phyloP scores from a whole-genome alignment of 495 filamentous ascomycete genomes.

The Annulohypoxylon maeteangense region DNA sequence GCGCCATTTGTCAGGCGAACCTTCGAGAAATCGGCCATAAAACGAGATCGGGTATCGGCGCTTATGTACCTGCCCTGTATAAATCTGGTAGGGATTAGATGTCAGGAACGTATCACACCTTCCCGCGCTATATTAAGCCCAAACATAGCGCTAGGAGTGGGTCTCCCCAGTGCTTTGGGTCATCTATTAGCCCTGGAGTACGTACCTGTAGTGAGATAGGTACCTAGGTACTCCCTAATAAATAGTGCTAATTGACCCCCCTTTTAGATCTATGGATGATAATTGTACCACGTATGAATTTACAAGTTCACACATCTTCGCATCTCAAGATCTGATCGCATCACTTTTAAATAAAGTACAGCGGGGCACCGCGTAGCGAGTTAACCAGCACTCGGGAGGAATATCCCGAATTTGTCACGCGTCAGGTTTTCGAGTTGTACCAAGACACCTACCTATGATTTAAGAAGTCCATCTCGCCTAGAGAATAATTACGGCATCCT shows the following conservation, averaged over 20 bases:
- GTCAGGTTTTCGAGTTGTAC: too few relatives aligned
- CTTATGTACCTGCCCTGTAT: background rate
- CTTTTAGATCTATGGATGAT: background rate
- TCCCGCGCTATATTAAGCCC: background rate
- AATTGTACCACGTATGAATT: background rate
- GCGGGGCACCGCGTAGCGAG: too few relatives aligned
- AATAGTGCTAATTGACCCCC: too few relatives aligned
- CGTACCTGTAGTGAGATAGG: too few relatives aligned
- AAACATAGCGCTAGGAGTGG: background rate
- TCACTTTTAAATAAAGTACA: too few relatives aligned
- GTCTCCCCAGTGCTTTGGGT: background rate
- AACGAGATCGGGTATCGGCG: conserved; percentile 2
- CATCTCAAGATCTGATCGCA: background rate
- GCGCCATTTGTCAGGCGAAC: conserved; percentile 38
- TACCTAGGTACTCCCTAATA: background rate
- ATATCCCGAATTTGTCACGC: too few relatives aligned
- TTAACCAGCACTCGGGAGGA: too few relatives aligned
- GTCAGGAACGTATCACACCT: background rate
- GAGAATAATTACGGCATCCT: too few relatives aligned
- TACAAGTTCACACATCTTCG: background rate
- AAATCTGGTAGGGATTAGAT: background rate
- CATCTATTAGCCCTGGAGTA: too few relatives aligned
- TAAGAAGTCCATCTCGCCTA: too few relatives aligned
- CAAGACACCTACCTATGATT: too few relatives aligned
- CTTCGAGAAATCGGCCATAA: conserved; percentile 29